Evolutionary conservation across 139 green algal genomes (phyloP).

Genomic region (Chlorella sp.): DNA sequence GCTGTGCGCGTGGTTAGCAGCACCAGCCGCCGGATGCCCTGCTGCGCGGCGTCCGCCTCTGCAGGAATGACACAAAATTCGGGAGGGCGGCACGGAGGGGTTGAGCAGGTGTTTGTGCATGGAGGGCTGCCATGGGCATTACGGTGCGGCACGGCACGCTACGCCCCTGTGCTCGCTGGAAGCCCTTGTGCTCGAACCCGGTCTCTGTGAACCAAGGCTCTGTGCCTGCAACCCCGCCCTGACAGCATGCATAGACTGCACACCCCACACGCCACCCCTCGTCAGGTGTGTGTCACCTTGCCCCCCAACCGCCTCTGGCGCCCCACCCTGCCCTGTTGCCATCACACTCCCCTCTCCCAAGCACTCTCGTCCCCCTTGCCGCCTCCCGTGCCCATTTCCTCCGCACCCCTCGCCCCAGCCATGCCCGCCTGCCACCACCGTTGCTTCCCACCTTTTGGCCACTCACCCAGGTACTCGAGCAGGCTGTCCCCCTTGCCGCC

Average conservation of each 20-base stretch:
- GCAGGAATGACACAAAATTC: neutral
- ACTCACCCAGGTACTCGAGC: slow-evolving; percentile 68
- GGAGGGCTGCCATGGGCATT: no score
- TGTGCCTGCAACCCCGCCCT: neutral
- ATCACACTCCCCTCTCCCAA: neutral
- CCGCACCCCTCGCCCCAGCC: no score
- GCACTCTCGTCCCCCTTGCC: no score
- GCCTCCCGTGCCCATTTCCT: no score
- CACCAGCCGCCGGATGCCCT: slow-evolving; percentile 53
- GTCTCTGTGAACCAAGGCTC: neutral
- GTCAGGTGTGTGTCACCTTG: neutral
- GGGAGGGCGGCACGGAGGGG: neutral
- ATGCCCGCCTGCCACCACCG: no score
- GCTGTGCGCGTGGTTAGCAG: slow-evolving; percentile 67
- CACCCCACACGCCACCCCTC: neutral
- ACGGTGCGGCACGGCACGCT: neutral
- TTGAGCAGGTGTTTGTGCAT: neutral
- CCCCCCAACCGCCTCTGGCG: neutral
- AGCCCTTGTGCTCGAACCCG: neutral
- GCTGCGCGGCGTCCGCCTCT: slow-evolving; percentile 47
- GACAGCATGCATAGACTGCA: neutral
- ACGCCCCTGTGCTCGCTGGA: neutral
- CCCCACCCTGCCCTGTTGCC: neutral
- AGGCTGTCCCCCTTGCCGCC: slow-evolving; percentile 91
- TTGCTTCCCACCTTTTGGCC: no score